These are phyloP conservation scores for Luffa acutangula DNA, from an alignment of 306 rosid species.

Conservation along the genomic window DNA sequence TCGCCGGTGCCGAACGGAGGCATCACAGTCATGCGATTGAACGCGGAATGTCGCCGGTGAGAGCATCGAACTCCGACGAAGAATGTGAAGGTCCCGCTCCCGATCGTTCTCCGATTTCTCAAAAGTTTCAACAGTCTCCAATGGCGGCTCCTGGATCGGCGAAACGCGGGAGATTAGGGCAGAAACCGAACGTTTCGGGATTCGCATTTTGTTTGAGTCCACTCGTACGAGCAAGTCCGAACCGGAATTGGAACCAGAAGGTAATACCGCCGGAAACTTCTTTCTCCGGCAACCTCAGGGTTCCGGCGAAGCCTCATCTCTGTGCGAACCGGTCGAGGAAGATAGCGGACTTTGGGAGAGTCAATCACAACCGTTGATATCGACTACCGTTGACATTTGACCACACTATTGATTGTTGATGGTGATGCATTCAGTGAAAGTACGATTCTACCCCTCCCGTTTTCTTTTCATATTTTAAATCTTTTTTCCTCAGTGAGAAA, in stretches of 20 bases:
- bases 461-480: neutral
- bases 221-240: constrained; percentile 72
- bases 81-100: constrained; percentile 26
- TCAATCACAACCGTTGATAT: constrained; percentile 62
- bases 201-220: constrained; percentile 82
- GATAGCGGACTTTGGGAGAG: constrained; percentile 82
- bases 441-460: constrained; percentile 27
- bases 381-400: constrained; percentile 21
- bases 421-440: neutral
- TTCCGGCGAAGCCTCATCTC: constrained; percentile 41
- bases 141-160: constrained; percentile 24
- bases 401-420: neutral
- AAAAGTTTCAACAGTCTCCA: constrained; percentile 51
- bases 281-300: constrained; percentile 33
- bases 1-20: constrained; percentile 7
- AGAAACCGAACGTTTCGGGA: constrained; percentile 38
- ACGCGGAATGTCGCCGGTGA: constrained; percentile 90
- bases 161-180: constrained; percentile 35
- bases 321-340: constrained; percentile 79
- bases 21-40: constrained; percentile 22
- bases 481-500: neutral
- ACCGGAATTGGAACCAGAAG: constrained; percentile 56
- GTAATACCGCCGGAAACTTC: constrained; percentile 37
- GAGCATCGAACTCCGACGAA: constrained; percentile 16
- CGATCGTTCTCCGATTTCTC: constrained; percentile 47